Evolutionary conservation across 1,284 basidiomycete genomes (phyloP), one percentile per base, ranked within the genome.

Genomic region (Malassezia pachydermatis): DNA sequence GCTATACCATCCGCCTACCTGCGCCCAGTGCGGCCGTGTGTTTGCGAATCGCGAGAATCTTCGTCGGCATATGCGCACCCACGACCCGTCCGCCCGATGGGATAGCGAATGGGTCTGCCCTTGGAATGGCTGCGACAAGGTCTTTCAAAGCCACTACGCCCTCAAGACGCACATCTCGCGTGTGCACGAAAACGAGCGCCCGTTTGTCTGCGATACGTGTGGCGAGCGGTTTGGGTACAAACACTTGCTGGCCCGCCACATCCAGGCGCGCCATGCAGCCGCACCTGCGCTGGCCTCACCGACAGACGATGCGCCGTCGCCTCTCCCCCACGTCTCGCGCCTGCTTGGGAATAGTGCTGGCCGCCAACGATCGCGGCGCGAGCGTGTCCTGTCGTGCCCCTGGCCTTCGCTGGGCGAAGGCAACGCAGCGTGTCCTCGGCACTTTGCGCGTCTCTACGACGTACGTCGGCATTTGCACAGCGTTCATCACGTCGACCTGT

Each of bases 1-100:
- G 9, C 17, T 40, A 14, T 46, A 27, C n/a, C 50, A 52, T 33
- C 50, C 50, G 4, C 50, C 50, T 20, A 45, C 50, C 2, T 23
- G 40, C 5, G 38, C 32, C 6, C 17, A 9, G 7, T 51, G 49
- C n/a, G 38, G 45, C 2, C 37, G 36, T 6, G 25, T 27, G 13
- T 52, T 46, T 47, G 44, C 50, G n/a, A 46, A 24, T 27, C 38
- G 45, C 19, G 43, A 52, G 10, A 46, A 52, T 16, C 33, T 52
- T 4, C 30, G 35, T 11, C 40, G 41, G 25, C 50, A 52, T 20
- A 25, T 41, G 25, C 36, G 25, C 5, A 19, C 20, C 16, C 41
- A 44, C 29, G 20, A 29, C n/a, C n/a, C 20, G 27, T 11, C 14
- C 1, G n/a, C n/a, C n/a, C n/a, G n/a, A n/a, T n/a, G n/a, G n/a